Evolutionary conservation across 371 early-diverging fungal genomes (phyloP).

Genomic region (Coemansia sp.): DNA sequence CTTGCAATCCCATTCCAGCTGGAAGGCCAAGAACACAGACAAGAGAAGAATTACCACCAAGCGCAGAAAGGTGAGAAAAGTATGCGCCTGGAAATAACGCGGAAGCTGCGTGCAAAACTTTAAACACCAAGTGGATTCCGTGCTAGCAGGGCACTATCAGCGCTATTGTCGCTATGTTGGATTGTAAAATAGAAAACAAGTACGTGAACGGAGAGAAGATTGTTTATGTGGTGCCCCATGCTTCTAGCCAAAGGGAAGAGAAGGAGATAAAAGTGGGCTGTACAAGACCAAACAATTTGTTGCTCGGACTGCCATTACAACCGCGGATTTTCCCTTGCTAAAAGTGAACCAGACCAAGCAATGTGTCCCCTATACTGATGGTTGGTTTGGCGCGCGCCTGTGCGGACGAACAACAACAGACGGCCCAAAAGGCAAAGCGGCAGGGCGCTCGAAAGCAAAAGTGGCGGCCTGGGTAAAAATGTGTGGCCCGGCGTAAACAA

Average conservation of each 20-base stretch:
- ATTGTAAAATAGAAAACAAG: not conserved
- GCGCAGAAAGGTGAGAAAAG: not conserved
- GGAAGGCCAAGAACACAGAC: not conserved
- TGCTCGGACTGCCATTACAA: not conserved
- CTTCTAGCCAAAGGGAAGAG: not conserved
- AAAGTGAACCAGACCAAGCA: not conserved
- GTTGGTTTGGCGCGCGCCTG: not conserved
- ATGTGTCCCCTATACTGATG: no score
- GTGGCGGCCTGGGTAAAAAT: constrained; percentile 1
- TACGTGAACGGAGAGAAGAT: not conserved
- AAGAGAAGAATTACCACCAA: not conserved
- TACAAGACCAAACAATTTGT: not conserved
- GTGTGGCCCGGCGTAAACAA: not conserved
- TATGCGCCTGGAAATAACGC: not conserved
- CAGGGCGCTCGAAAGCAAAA: not conserved
- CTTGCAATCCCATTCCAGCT: no score
- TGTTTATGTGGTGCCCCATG: not conserved
- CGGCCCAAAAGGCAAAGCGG: not conserved
- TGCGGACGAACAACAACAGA: not conserved
- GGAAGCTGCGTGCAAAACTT: not conserved
- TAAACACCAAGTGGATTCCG: no score
- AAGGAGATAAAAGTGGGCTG: not conserved
- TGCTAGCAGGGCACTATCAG: not conserved
- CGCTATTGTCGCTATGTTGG: not conserved
- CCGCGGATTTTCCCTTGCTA: not conserved